A percentile compares a stretch with the other conserved stretches of the same genome.
phyloP scores from a whole-genome alignment of 140 eudicot species.

The Artemisia princeps region DNA sequence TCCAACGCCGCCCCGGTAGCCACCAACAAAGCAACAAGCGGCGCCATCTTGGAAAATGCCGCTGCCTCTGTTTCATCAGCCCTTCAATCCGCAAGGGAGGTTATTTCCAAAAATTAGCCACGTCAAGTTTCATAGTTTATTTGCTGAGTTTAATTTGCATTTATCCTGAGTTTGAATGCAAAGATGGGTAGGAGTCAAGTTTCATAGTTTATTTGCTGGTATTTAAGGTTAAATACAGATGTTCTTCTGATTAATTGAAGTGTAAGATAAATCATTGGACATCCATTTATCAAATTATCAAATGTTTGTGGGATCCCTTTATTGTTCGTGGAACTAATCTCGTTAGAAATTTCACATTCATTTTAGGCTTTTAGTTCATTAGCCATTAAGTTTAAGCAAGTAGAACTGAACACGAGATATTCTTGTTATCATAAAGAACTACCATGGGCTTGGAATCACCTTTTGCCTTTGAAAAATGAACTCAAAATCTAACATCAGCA shows the following conservation, averaged over 20 bases:
- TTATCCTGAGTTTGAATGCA: background rate
- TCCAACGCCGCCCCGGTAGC: conserved; percentile 21
- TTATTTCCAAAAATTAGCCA: conserved; percentile 34
- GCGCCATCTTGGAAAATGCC: conserved; percentile 48
- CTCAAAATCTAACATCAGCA: conserved; percentile 4
- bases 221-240: background rate
- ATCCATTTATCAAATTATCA: too few species aligned
- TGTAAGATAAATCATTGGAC: background rate
- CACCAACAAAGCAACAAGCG: conserved; percentile 26
- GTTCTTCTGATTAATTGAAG: background rate
- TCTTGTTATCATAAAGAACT: conserved; percentile 7
- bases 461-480: background rate
- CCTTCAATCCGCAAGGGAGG: conserved; percentile 52
- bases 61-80: conserved; percentile 54
- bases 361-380: too few species aligned
- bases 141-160: background rate
- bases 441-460: conserved; percentile 21
- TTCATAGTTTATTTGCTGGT: background rate
- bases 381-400: background rate
- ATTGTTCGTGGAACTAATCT: too few species aligned
- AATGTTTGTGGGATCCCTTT: too few species aligned
- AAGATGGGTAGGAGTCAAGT: background rate
- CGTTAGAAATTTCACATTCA: too few species aligned
- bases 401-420: background rate
- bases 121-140: background rate